phyloP scores from a whole-genome alignment of 2,329 filamentous ascomycete genomes.

The Davidsoniella virescens region DNA sequence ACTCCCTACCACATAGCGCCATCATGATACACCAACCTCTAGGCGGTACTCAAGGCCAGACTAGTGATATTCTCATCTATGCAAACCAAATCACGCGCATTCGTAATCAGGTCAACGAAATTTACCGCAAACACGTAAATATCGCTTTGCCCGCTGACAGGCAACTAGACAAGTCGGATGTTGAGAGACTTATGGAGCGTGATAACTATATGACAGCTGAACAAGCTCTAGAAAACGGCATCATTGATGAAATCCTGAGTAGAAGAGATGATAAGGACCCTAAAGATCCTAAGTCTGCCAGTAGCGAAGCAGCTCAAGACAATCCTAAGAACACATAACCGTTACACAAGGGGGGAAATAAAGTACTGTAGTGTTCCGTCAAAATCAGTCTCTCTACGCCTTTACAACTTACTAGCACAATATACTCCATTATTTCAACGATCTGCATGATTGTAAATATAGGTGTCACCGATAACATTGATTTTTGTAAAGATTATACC shows the following conservation, averaged over 20 bases:
- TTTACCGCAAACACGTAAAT: conserved; percentile 77
- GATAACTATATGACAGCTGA: conserved; percentile 86
- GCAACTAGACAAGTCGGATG: conserved; percentile 54
- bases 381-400: too few species aligned
- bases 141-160: conserved; percentile 58
- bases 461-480: too few species aligned
- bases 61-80: conserved; percentile 83
- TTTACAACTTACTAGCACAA: too few species aligned
- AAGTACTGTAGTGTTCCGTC: too few species aligned
- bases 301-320: too few species aligned
- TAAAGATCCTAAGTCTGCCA: too few species aligned
- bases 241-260: conserved; percentile 72
- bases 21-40: conserved; percentile 97
- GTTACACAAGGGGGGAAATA: too few species aligned
- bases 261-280: conserved; percentile 1
- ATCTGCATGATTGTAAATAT: too few species aligned
- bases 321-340: too few species aligned
- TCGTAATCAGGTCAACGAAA: conserved; percentile 71
- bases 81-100: conserved; percentile 90
- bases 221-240: conserved; percentile 77
- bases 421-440: too few species aligned
- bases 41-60: conserved; percentile 50
- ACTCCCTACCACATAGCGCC: conserved; percentile 77
- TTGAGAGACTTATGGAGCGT: conserved; percentile 91
- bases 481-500: too few species aligned